Percentiles rank a stretch among this genome's conserved stretches.
phyloP scores from a whole-genome alignment of 176 grass and related monocot species.

The Pharus latifolius region DNA sequence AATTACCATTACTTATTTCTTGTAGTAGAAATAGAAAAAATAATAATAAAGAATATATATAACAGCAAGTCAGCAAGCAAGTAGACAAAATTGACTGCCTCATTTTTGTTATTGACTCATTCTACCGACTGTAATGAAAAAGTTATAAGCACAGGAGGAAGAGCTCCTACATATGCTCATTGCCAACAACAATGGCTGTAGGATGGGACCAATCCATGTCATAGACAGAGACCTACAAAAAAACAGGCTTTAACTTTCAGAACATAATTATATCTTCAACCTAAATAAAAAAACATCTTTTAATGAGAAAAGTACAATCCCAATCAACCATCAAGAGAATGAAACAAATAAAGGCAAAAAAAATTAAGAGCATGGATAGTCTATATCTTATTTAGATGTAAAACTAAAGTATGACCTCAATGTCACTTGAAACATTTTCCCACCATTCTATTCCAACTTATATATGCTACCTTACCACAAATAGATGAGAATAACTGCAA shows the following conservation, averaged over 20 bases:
- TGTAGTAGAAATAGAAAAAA: background rate
- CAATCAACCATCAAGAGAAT: background rate
- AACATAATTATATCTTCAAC: slow-evolving; percentile 16
- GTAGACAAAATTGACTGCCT: background rate
- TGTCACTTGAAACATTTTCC: background rate
- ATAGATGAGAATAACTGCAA: background rate
- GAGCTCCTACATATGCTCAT: slow-evolving; percentile 61
- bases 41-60: background rate
- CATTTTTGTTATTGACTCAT: slow-evolving; percentile 6
- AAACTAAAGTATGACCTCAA: background rate
- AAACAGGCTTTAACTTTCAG: background rate
- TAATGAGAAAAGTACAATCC: slow-evolving; percentile 1
- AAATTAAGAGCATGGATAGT: background rate
- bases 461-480: background rate
- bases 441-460: background rate
- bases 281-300: background rate
- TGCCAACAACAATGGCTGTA: slow-evolving; percentile 94
- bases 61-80: background rate
- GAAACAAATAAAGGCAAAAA: background rate
- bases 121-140: background rate
- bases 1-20: background rate
- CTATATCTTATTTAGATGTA: background rate
- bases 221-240: slow-evolving; percentile 77
- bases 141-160: slow-evolving; percentile 4
- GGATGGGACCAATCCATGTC: slow-evolving; percentile 97